A percentile compares a stretch with the other conserved stretches of the same genome.
Conservation (phyloP, 2,329 filamentous ascomycete genomes). For the Fusarium sororula region DNA sequence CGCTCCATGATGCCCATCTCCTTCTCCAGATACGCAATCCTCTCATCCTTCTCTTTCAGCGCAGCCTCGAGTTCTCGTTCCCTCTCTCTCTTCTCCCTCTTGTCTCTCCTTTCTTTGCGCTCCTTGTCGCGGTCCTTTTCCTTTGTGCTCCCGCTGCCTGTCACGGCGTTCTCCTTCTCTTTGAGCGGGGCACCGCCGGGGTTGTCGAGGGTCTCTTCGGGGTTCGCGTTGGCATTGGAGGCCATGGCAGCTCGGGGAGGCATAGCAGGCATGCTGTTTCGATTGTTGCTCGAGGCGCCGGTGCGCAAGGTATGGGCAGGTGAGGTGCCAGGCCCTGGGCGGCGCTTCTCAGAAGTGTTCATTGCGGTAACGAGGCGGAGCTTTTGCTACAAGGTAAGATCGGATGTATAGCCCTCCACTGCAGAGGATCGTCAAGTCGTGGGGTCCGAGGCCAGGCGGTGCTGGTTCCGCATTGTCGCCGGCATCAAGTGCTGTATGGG, state of each 20-base stretch:
- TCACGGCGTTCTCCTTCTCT: constrained; percentile 39
- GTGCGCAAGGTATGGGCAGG: constrained; percentile 28
- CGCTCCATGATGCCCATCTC: constrained; percentile 62
- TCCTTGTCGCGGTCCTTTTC: constrained; percentile 44
- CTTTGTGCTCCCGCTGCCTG: constrained; percentile 48
- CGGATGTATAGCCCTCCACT: constrained; percentile 21
- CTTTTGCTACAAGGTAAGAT: constrained; percentile 13
- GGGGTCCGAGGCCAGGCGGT: constrained; percentile 39
- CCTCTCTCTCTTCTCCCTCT: constrained; percentile 36
- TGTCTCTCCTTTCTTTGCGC: constrained; percentile 40
- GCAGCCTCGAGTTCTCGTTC: constrained; percentile 43
- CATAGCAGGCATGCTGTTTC: constrained; percentile 44
- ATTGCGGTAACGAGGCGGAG: constrained; percentile 41
- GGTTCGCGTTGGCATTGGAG: constrained; percentile 30
- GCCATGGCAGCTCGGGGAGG: constrained; percentile 46
- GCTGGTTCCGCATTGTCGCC: constrained; percentile 46
- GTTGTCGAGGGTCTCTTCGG: constrained; percentile 41
- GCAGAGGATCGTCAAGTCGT: constrained; percentile 40
- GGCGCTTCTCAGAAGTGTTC: constrained; percentile 57
- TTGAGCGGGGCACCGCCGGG: constrained; percentile 41
- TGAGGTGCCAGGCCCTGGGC: constrained; percentile 45
- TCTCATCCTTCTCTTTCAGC: constrained; percentile 59
- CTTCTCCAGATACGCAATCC: constrained; percentile 61
- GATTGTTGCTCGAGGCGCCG: constrained; percentile 44
- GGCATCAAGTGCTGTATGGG: constrained; percentile 24